Evolutionary conservation across 2,329 filamentous ascomycete genomes (phyloP), one percentile per base, ranked within the genome.

Genomic region (Hypocrella siamensis): DNA sequence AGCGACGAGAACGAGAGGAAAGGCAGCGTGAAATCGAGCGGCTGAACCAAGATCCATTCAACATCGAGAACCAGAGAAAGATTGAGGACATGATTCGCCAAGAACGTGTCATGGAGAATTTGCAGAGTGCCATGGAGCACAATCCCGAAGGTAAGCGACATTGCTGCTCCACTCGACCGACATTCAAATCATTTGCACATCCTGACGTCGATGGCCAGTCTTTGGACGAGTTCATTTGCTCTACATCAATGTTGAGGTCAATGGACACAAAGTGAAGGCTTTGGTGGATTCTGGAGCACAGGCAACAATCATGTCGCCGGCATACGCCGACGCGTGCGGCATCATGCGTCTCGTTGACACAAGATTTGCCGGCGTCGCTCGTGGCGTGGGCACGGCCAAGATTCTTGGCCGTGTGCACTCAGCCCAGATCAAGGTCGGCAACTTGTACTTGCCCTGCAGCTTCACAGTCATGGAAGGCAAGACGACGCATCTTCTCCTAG

Each of bases 401-500:
- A 96, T 98, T 44, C 76, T 98, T 15, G 90, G 90, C 19, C 82
- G 90, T 32, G 90, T 98, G 4, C 90, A 98, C 54, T 84, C 83
- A 16, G 90, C 90, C 8, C 84, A 88, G 54, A 92, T 98, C 55
- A 88, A 83, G 55, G 90, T 98, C 43, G 90, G 88, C 32, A 74
- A 70, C 26, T 71, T 88, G 39, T 85, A 84, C 50, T 65, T 98
- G 43, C 79, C 88, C 3, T 96, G 86, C 59, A 90, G 85, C 37
- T 98, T 98, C 54, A 98, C 90, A 3, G 90, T 98, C 48, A 98
- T 98, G 90, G 90, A 98, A 59, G 90, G 90, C 41, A 98, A 96
- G 57, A 76, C 84, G 32, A 90, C 98, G 17, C 90, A 96, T 51
- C 65, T 98, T 14, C 69, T 98, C 3, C 71, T 98, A 10, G 90